Base-by-base conservation (phyloP, 768 basidiomycete genomes). In the Russula virescens region DNA sequence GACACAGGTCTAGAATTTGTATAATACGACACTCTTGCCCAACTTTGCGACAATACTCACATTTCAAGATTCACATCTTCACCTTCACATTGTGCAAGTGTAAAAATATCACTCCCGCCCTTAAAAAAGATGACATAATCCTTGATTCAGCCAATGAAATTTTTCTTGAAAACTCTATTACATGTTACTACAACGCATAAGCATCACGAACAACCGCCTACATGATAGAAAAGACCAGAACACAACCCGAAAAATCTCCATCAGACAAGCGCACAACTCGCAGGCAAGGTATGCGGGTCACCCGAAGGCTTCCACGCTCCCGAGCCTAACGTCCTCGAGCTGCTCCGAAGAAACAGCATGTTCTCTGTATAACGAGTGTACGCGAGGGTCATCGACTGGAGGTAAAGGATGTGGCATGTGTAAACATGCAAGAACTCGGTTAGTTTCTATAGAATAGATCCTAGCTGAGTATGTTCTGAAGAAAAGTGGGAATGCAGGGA, bases 341-440 rank as follows among this genome's bases (percentile, higher is more conserved):
- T 71, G 66, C 57, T 58, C 60, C 60, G 1, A 65, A 64, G 55
- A 56, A 62, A 58, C 55, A 70, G 59, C 70, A 69, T 74, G 75
- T 76, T 75, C 75, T 76, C 75, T 68, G 75, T 73, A 68, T 69
- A 68, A 76, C 73, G 75, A 72, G 74, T 62, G 71, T 68, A 66
- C 72, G 74, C 70, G 46, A 54, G 48, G 66, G 70, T 76, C 75
- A 76, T 76, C 75, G 69, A 73, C 71, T 74, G 73, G 75, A 75
- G 70, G 68, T 68, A 71, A 76, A 72, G 73, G 68, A 74, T 72
- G 74, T 71, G 75, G 75, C 75, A 76, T 73, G 73, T 71, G 71
- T 76, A 75, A 75, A 75, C 73, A 74, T 76, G 75, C 75, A 71
- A 76, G 74, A 77, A 77, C 75, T 75, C 75, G 71, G 75, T 76